phyloP scores from a whole-genome alignment of 2,329 filamentous ascomycete species.

The Fusarium sp. region DNA sequence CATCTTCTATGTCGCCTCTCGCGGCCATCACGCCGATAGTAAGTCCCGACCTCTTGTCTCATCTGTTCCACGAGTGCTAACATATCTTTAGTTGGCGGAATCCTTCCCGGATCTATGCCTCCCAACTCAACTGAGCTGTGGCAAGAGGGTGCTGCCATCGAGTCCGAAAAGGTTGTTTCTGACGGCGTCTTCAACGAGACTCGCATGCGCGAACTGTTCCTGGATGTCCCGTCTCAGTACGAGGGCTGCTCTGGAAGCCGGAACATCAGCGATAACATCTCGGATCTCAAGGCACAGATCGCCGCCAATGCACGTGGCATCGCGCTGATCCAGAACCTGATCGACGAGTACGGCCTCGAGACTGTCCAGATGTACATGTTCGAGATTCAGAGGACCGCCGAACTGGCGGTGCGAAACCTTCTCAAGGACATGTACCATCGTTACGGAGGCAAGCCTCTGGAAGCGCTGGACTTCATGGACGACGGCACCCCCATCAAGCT shows the following conservation, averaged over 20 bases:
- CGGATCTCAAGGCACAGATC: slow-evolving; percentile 76
- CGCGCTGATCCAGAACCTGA: slow-evolving; percentile 75
- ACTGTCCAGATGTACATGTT: slow-evolving; percentile 73
- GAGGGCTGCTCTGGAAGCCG: not conserved
- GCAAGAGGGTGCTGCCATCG: slow-evolving; percentile 74
- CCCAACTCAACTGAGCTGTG: slow-evolving; percentile 75
- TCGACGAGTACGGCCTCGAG: slow-evolving; percentile 77
- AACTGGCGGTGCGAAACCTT: slow-evolving; percentile 37
- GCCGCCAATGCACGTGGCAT: slow-evolving; percentile 60
- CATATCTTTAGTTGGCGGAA: slow-evolving; percentile 70
- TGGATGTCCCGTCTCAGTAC: slow-evolving; percentile 75
- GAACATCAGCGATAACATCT: slow-evolving; percentile 71
- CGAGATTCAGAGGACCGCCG: slow-evolving; percentile 56
- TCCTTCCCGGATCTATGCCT: slow-evolving; percentile 86
- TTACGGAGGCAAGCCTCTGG: not conserved
- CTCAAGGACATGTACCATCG: not conserved
- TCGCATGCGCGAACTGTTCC: slow-evolving; percentile 77
- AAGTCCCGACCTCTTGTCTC: not conserved
- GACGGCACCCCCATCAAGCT: not conserved
- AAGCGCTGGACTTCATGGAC: not conserved
- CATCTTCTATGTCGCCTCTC: slow-evolving; percentile 46
- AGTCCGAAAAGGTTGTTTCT: slow-evolving; percentile 77
- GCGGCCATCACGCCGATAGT: slow-evolving; percentile 51
- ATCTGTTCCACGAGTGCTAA: not conserved
- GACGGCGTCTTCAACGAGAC: slow-evolving; percentile 84